phyloP scores from a whole-genome alignment of 1,284 basidiomycete genomes.

The Malassezia pachydermatis region DNA sequence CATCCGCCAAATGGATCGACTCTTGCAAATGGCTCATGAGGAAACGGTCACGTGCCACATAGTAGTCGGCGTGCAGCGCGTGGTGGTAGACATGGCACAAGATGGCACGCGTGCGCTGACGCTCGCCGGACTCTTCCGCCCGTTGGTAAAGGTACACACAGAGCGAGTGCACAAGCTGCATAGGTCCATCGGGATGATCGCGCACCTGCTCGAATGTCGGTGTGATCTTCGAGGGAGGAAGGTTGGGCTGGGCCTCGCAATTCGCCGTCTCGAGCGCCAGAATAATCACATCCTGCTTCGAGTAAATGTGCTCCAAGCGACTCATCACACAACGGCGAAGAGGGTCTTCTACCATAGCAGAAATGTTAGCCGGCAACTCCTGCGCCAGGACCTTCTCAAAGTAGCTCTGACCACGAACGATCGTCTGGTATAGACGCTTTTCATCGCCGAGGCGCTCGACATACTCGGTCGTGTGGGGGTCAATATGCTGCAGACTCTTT shows the following conservation, averaged over 20 bases:
- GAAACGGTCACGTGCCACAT: constrained; percentile 93
- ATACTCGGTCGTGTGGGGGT: constrained; percentile 96
- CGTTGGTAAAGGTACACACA: constrained; percentile 90
- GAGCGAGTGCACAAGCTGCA: constrained; percentile 71
- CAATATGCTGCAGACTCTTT: constrained; percentile 92
- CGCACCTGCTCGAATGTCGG: constrained; percentile 19
- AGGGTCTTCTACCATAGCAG: constrained; percentile 19
- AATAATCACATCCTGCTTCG: constrained; percentile 83
- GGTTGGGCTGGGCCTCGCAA: constrained; percentile 46
- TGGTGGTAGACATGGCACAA: constrained; percentile 88
- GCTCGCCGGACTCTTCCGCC: constrained; percentile 61
- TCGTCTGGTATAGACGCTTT: constrained; percentile 82
- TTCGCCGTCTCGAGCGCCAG: constrained; percentile 64
- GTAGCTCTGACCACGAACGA: constrained; percentile 79
- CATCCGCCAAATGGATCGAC: constrained; percentile 86
- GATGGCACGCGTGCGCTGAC: constrained; percentile 85
- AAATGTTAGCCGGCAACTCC: constrained; percentile 6
- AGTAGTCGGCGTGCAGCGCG: constrained; percentile 89
- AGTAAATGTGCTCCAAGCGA: constrained; percentile 93
- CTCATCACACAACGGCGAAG: constrained; percentile 72
- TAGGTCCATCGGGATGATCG: constrained; percentile 49
- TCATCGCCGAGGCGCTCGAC: constrained; percentile 78
- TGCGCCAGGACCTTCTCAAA: constrained; percentile 52
- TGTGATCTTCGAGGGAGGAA: constrained; percentile 27
- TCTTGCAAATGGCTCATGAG: constrained; percentile 98